Evolutionary conservation across 2,329 filamentous ascomycete genomes (phyloP).

Genomic region (Penicillium sp.): DNA sequence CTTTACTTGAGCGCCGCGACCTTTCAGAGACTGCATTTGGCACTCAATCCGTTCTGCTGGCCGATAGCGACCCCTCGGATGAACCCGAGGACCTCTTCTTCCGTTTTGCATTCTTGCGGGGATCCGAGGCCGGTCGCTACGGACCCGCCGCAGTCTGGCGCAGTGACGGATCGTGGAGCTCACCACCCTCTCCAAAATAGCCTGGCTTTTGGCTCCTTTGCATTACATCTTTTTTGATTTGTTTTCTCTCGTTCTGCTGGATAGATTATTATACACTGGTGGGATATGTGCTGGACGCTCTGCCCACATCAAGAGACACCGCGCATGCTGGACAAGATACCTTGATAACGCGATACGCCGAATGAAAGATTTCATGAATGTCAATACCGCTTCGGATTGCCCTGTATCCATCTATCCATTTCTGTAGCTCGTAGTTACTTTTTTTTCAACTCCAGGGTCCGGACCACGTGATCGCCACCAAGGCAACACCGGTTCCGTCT

Average conservation of each 20-base stretch:
- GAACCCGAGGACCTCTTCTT: slow-evolving; percentile 46
- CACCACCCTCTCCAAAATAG: slow-evolving; percentile 30
- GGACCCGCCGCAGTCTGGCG: slow-evolving; percentile 42
- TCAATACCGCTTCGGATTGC: neutral
- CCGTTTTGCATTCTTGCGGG: slow-evolving; percentile 47
- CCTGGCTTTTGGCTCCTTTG: neutral
- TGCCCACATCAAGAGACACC: slow-evolving; percentile 6
- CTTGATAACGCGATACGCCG: slow-evolving; percentile 8
- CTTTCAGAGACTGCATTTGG: slow-evolving; percentile 14
- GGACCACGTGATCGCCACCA: slow-evolving; percentile 1
- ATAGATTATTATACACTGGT: slow-evolving; percentile 14
- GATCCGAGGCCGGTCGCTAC: slow-evolving; percentile 40
- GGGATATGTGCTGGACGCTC: slow-evolving; percentile 21
- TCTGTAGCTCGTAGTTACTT: neutral
- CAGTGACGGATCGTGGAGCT: slow-evolving; percentile 36
- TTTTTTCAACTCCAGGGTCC: neutral
- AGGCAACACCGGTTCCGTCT: slow-evolving; percentile 1
- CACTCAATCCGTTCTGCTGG: slow-evolving; percentile 9
- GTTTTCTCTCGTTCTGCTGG: neutral
- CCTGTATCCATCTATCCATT: too few species aligned
- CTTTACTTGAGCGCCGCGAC: slow-evolving; percentile 24
- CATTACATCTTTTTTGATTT: neutral
- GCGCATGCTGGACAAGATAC: slow-evolving; percentile 1
- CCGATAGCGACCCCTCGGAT: slow-evolving; percentile 25
- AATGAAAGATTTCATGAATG: slow-evolving; percentile 13